Percentiles rank a stretch among this genome's conserved stretches.
phyloP scores from a whole-genome alignment of 371 early-diverging fungal species.

The Mucor piriformis region DNA sequence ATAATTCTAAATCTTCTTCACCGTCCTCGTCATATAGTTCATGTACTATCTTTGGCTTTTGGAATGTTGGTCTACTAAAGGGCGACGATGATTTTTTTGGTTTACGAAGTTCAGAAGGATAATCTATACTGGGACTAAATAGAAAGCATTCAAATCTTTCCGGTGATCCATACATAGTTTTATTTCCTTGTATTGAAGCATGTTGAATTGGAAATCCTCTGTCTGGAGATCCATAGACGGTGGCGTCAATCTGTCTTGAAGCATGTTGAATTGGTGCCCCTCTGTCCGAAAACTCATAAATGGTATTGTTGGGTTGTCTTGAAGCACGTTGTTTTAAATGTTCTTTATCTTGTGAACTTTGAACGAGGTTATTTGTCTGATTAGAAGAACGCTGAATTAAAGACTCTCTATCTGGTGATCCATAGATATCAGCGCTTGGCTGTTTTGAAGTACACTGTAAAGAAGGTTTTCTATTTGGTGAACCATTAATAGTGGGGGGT shows the following conservation, averaged over 20 bases:
- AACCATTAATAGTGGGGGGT: too few relatives aligned
- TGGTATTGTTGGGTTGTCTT: too few relatives aligned
- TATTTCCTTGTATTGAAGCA: neutral
- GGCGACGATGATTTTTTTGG: neutral
- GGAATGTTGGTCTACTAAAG: neutral
- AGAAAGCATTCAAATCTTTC: neutral
- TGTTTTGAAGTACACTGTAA: too few relatives aligned
- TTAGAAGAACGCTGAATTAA: too few relatives aligned
- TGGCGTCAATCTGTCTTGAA: neutral
- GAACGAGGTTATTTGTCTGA: too few relatives aligned
- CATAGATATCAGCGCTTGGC: too few relatives aligned
- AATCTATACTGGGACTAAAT: neutral
- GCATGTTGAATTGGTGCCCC: neutral
- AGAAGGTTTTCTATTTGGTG: too few relatives aligned
- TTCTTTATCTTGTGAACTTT: too few relatives aligned
- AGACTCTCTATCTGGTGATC: too few relatives aligned
- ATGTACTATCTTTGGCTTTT: neutral
- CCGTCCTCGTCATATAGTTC: neutral
- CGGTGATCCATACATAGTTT: neutral
- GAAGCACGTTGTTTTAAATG: too few relatives aligned
- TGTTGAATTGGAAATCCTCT: neutral
- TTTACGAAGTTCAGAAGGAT: neutral
- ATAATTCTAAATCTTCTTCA: neutral
- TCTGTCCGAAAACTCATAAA: too few relatives aligned
- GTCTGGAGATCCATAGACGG: neutral